Base-by-base conservation (phyloP, 768 basidiomycete species). In the Suillus subaureus region DNA sequence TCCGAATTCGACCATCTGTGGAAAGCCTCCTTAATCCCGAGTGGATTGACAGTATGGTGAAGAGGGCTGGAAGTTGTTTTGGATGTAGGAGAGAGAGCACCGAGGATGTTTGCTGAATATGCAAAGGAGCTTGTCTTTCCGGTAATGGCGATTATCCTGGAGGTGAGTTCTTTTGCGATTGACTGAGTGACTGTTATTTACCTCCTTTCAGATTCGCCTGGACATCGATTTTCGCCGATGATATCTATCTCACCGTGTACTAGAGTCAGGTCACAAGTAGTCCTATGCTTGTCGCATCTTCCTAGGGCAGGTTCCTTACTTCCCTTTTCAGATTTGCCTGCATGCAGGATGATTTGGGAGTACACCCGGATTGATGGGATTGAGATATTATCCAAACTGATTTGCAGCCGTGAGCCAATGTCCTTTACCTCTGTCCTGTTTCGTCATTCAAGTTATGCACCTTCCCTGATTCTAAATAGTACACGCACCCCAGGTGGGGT, bases 1-100 rank as follows among this genome's bases (percentile, higher is more conserved):
- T 77, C 55, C 74, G 75, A 35, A 66, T 74, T 26, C 77, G 75
- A n/a, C 75, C 75, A 7, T 77, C 75, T 54, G 71, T 68, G 21
- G 75, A 77, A 33, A 77, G 74, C 21, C 58, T 77, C 56, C 64
- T 69, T 66, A 78, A 71, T 28, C 5, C 64, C 23, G 75, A 77
- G 61, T 77, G 75, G 75, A 70, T 78, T 13, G 75, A 77, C 31
- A 42, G 66, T 40, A 69, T 78, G 72, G 65, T 71, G 7, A 74
- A 67, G 55, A 77, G 67, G 67, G 69, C 75, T 37, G 77, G 75
- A 26, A 77, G 75, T 51, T 77, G 75, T 55, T 64, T 62, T 47
- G 67, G 39, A 60, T 77, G 75, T 62, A 64, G n/a, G 69, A 62
- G 75, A 77, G 26, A 77, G 77, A 62, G 74, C 63, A 6, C 77